Conservation (phyloP, 23 red algal genomes). For the Agarophyton chilense region DNA sequence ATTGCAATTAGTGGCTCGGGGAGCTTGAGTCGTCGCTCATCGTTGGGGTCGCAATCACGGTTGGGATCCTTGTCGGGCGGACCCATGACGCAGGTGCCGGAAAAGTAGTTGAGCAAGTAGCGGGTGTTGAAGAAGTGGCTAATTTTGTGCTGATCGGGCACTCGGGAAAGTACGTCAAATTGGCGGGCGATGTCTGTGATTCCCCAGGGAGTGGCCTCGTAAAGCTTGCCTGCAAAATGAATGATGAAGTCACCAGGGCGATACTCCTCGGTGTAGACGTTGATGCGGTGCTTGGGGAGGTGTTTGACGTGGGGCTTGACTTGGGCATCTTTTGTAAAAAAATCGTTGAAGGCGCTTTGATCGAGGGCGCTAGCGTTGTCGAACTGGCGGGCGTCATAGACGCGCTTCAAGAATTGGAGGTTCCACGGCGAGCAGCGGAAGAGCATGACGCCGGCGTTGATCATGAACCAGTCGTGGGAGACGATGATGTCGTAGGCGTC, state of each 20-base stretch:
- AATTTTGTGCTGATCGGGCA: conserved; percentile 67
- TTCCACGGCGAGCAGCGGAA: conserved; percentile 85
- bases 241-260: conserved; percentile 89
- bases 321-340: conserved; percentile 45
- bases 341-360: conserved; percentile 74
- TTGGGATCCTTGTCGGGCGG: conserved; percentile 54
- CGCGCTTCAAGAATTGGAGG: conserved; percentile 61
- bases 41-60: conserved; percentile 58
- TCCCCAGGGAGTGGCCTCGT: conserved; percentile 87
- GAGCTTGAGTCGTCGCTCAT: conserved; percentile 60
- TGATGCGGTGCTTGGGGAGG: conserved; percentile 79
- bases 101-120: conserved; percentile 87
- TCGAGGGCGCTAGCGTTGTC: conserved; percentile 83
- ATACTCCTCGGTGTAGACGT: conserved; percentile 94
- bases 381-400: conserved; percentile 78
- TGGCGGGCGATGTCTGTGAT: conserved; percentile 86
- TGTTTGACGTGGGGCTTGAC: conserved; percentile 71
- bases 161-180: conserved; percentile 77
- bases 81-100: conserved; percentile 77
- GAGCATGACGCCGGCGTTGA: conserved; percentile 89
- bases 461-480: conserved; percentile 91
- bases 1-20: conserved; percentile 66
- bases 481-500: conserved; percentile 88
- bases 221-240: conserved; percentile 93
- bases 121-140: conserved; percentile 75